Evolutionary conservation across 106 monocot species (phyloP), one percentile per base, ranked within the genome.

Genomic region (Dendrobium chrysotoxum): DNA sequence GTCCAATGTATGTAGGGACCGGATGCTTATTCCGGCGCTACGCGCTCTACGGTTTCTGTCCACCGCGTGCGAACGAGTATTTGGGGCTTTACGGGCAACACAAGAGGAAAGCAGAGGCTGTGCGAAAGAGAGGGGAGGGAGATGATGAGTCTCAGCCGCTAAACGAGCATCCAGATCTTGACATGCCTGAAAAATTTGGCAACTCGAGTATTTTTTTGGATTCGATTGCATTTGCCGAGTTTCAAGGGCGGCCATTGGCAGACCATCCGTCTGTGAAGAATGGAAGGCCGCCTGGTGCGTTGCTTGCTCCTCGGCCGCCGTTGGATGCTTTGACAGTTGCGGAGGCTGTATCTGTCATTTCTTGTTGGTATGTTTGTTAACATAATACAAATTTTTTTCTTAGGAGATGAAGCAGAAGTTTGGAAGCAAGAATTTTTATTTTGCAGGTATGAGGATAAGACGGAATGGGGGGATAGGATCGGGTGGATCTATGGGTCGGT

Each of bases 401-500:
- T 61, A 6, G 61, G 7, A 21, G 7, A 12, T n/a, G 5, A 61
- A 4, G 61, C 11, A 23, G 23, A 23, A 23, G 7, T 61, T n/a
- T 61, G 61, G 16, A 77, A 23, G 4, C 7, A 17, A 17, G 7
- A 28, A 20, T 53, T 11, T 0, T 2, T 1, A 11, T 4, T 28
- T 28, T 46, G 78, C 75, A 90, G 93, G 94, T 95, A 90, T 80
- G 95, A 95, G 84, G 95, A 95, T 79, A 89, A 89, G 81, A 92
- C 95, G 53, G 95, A 95, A 83, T 95, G 95, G 95, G 95, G 95
- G 1, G 58, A 78, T 26, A 83, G 95, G 18, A 81, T 95, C 1
- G 95, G 95, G 35, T 93, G 95, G 92, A 95, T 95, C 82, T 93
- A 95, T 80, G 95, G 95, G 13, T 95, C 95, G 3, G 95, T 95